Base-by-base conservation (phyloP, 345 rosid species). In the Eucalyptus paniculata region DNA sequence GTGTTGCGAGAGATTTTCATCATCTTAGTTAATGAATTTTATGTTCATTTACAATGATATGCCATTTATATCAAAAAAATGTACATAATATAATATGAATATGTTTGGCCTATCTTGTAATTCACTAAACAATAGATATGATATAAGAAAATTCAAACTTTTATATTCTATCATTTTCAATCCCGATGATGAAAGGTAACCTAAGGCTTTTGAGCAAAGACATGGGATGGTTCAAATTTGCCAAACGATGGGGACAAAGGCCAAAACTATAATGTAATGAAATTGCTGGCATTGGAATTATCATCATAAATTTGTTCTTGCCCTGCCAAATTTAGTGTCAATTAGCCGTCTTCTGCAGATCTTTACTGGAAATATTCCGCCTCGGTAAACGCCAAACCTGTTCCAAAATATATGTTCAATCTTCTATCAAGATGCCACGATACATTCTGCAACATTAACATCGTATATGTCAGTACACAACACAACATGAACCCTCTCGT, bases 71-170 rank as follows among this genome's bases (percentile, higher is more conserved):
- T 50, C 0, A 50, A 50, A 15, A 49, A 50, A 5, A 16, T 50
- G 0, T 2, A 50, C 6, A 1, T 50, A 1, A 16, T 50, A 50
- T 50, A 2, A 50, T 50, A 50, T 16, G 7, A 15, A 50, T 50
- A 2, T 50, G 6, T 50, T 1, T 17, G 19, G 15, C 7, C 6
- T 15, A 50, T 5, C 14, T 6, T 14, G 3, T 14, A 50, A 50
- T 14, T 50, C 1, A 50, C 0, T 0, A 14, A 14, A 50, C 1
- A 50, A 5, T 50, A 50, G 0, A 50, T 50, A 50, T 5, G 17
- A 50, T 15, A 50, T 50, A 50, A 50, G 53, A 50, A 50, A 50
- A 50, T 50, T 50, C 3, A 50, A 50, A 0, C 2, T 50, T 50
- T 50, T 50, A 6, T 50, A 50, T 50, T 50, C 7, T 50, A 15